phyloP scores from a whole-genome alignment of 768 basidiomycete species.

The Amanita rubescens region DNA sequence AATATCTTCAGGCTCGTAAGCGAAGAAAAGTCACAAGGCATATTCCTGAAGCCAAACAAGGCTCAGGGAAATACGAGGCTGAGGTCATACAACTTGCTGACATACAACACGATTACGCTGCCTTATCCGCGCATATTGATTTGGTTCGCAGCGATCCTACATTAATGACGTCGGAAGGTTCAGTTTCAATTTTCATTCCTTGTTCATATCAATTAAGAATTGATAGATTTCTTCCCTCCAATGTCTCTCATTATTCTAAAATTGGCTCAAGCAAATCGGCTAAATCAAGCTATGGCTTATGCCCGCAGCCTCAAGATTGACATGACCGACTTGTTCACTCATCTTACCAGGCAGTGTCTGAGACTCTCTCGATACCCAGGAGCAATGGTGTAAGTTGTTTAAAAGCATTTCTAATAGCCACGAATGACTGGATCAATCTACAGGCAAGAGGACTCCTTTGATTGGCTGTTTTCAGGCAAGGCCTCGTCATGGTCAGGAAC shows the following conservation, averaged over 20 bases:
- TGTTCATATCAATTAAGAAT: slow-evolving; percentile 5
- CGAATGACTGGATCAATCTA: slow-evolving; percentile 10
- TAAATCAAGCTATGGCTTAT: slow-evolving; percentile 70
- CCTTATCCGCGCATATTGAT: slow-evolving; percentile 73
- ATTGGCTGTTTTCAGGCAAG: slow-evolving; percentile 81
- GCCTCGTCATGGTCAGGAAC: slow-evolving; percentile 81
- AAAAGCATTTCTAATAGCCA: slow-evolving; percentile 2
- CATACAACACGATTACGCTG: slow-evolving; percentile 68
- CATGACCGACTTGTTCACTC: slow-evolving; percentile 80
- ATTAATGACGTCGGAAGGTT: slow-evolving; percentile 59
- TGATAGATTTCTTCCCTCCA: slow-evolving; percentile 45
- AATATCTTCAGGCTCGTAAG: slow-evolving; percentile 48
- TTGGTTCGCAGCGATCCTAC: slow-evolving; percentile 62
- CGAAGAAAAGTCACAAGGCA: slow-evolving; percentile 63
- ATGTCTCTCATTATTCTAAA: slow-evolving; percentile 65
- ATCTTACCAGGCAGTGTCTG: slow-evolving; percentile 72
- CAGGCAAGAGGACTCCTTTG: slow-evolving; percentile 60
- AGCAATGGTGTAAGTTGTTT: slow-evolving; percentile 42
- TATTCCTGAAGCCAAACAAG: slow-evolving; percentile 71
- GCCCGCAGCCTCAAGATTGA: slow-evolving; percentile 75
- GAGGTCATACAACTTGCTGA: slow-evolving; percentile 78
- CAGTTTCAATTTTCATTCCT: slow-evolving; percentile 15
- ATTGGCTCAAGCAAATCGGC: slow-evolving; percentile 71
- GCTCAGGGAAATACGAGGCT: slow-evolving; percentile 53
- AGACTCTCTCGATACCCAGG: slow-evolving; percentile 61